Evolutionary conservation across 148 eudicot genomes (phyloP).

Genomic region (Agrostemma githago): DNA sequence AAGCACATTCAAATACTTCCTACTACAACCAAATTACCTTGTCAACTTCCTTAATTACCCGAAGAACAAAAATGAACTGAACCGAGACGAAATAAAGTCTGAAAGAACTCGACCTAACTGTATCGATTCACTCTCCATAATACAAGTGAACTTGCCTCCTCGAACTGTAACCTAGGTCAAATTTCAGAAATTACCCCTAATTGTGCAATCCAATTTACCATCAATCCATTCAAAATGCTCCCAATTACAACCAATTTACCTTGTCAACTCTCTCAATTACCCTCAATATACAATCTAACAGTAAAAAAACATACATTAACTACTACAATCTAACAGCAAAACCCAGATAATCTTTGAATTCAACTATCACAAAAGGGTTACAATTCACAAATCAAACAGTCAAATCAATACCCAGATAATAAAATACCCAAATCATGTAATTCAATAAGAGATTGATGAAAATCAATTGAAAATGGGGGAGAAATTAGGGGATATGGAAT

Average conservation of each 20-base stretch:
- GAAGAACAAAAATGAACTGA: too few species aligned
- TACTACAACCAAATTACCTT: not conserved
- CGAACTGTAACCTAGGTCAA: not conserved
- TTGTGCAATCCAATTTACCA: not conserved
- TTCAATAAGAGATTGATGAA: conserved; percentile 5
- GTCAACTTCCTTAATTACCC: not conserved
- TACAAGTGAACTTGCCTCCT: not conserved
- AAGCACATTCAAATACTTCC: not conserved
- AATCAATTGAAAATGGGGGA: not conserved
- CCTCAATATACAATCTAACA: not conserved
- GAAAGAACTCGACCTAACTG: too few species aligned
- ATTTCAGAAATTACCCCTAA: not conserved
- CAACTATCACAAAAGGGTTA: not conserved
- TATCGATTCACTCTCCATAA: not conserved
- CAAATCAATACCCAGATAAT: not conserved
- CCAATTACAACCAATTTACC: not conserved
- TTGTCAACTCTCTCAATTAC: not conserved
- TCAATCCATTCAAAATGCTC: not conserved
- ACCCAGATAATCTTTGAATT: not conserved
- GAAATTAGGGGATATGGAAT: conserved; percentile 12
- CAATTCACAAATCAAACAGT: conserved; percentile 10
- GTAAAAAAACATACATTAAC: not conserved
- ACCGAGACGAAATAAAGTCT: not conserved
- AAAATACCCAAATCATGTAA: conserved; percentile 4
- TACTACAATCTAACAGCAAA: not conserved